Percentiles rank a stretch among this genome's conserved stretches.
phyloP scores from a whole-genome alignment of 2,329 filamentous ascomycete genomes.

The Colletotrichum simmondsii region DNA sequence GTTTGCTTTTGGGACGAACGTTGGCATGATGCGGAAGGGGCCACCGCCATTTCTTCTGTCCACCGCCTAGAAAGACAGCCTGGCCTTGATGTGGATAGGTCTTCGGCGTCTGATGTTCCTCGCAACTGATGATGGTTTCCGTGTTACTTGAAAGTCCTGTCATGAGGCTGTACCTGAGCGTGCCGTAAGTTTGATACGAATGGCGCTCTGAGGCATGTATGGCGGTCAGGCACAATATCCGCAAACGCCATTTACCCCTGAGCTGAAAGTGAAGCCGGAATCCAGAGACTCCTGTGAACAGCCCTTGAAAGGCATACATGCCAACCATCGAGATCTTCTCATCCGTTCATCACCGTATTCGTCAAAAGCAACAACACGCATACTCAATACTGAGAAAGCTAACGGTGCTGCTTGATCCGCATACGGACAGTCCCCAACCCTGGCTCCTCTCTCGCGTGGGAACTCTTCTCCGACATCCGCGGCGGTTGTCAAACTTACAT shows the following conservation, averaged over 20 bases:
- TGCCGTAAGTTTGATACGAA: neutral
- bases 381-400: neutral
- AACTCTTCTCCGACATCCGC: neutral
- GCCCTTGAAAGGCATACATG: neutral
- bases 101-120: neutral
- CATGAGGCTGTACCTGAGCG: neutral
- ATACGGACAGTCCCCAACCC: neutral
- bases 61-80: neutral
- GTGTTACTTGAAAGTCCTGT: no score
- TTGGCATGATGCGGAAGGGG: neutral
- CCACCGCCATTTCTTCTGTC: neutral
- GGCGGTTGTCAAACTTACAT: conserved; percentile 8
- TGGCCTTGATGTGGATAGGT: neutral
- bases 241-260: neutral
- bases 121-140: neutral
- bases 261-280: neutral
- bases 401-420: neutral
- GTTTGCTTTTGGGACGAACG: neutral
- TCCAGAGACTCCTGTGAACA: neutral
- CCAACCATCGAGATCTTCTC: neutral
- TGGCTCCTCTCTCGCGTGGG: neutral
- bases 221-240: neutral
- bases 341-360: neutral
- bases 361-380: neutral
- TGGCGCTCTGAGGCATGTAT: neutral